phyloP scores from a whole-genome alignment of 1,284 basidiomycete species.

The Trichosporon ovoides region DNA sequence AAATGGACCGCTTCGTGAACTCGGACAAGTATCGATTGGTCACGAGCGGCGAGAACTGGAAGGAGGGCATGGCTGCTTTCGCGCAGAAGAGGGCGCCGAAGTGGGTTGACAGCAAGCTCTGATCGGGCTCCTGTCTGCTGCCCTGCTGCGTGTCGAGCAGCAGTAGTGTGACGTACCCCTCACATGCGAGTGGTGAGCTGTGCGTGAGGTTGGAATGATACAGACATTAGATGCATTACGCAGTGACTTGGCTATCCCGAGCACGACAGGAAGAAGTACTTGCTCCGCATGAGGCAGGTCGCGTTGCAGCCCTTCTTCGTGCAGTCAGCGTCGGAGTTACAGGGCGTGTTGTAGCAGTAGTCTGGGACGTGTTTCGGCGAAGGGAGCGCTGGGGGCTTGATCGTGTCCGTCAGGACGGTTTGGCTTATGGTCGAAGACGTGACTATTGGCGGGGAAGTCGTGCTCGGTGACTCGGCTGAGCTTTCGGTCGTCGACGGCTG shows the following conservation, averaged over 20 bases:
- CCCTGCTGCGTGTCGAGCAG: too few relatives aligned
- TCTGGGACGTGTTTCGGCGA: neutral
- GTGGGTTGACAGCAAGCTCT: slow-evolving; percentile 12
- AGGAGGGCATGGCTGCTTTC: slow-evolving; percentile 15
- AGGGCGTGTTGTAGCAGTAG: neutral
- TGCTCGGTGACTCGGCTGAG: neutral
- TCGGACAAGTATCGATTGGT: neutral
- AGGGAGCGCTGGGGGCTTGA: neutral
- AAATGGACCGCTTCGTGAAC: slow-evolving; percentile 11
- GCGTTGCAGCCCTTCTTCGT: neutral
- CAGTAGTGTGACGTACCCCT: too few relatives aligned
- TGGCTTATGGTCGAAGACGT: too few relatives aligned
- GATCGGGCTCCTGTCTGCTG: too few relatives aligned
- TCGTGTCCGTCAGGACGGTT: too few relatives aligned
- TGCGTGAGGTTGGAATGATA: too few relatives aligned
- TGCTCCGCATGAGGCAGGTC: neutral
- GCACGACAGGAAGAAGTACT: neutral
- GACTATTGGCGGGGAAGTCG: too few relatives aligned
- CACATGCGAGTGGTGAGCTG: too few relatives aligned
- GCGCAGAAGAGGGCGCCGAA: slow-evolving; percentile 8
- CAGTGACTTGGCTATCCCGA: neutral
- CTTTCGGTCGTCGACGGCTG: neutral
- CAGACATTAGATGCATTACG: neutral
- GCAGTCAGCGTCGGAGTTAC: neutral
- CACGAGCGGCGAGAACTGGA: slow-evolving; percentile 8